These are phyloP conservation scores for Chalaropsis ovoidea DNA, from an alignment of 2,329 filamentous ascomycete genomes.

Conservation along the genomic window DNA sequence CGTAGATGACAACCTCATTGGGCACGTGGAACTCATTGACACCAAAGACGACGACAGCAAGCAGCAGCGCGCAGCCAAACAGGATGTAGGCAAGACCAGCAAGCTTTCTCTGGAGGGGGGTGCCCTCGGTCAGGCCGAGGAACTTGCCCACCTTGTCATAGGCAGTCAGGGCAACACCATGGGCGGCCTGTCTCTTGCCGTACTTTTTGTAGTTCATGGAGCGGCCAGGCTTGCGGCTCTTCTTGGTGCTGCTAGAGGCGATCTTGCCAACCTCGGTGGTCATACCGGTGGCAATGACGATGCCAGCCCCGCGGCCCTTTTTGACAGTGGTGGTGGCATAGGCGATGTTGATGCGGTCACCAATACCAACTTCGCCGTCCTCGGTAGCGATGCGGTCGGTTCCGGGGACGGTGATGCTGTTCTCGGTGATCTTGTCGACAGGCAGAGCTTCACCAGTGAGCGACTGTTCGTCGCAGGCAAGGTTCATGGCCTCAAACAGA, in stretches of 20 bases:
- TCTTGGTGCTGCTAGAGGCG: slow-evolving; percentile 45
- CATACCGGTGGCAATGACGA: slow-evolving; percentile 65
- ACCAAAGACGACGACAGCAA: slow-evolving; percentile 49
- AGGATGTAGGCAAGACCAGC: slow-evolving; percentile 67
- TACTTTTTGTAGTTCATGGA: slow-evolving; percentile 47
- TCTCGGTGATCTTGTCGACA: slow-evolving; percentile 53
- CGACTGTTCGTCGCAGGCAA: slow-evolving; percentile 67
- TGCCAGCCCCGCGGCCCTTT: slow-evolving; percentile 61
- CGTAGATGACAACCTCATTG: slow-evolving; percentile 48
- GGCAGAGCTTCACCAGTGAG: slow-evolving; percentile 68
- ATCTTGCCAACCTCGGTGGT: slow-evolving; percentile 60
- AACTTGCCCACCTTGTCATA: slow-evolving; percentile 47
- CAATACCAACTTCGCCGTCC: slow-evolving; percentile 51
- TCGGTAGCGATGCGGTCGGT: slow-evolving; percentile 39
- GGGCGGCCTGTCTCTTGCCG: slow-evolving; percentile 41
- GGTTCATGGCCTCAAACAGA: slow-evolving; percentile 63
- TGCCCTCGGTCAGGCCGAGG: slow-evolving; percentile 55
- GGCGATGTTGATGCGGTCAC: slow-evolving; percentile 63
- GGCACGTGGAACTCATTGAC: slow-evolving; percentile 45
- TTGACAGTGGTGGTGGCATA: slow-evolving; percentile 65
- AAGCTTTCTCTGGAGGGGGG: slow-evolving; percentile 67
- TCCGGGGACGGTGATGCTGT: slow-evolving; percentile 37
- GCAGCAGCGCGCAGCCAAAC: slow-evolving; percentile 56
- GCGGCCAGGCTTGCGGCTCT: slow-evolving; percentile 46
- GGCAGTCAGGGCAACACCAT: slow-evolving; percentile 39